Evolutionary conservation across 129 eudicot species (phyloP).

Genomic region (Helianthus tuberosus): DNA sequence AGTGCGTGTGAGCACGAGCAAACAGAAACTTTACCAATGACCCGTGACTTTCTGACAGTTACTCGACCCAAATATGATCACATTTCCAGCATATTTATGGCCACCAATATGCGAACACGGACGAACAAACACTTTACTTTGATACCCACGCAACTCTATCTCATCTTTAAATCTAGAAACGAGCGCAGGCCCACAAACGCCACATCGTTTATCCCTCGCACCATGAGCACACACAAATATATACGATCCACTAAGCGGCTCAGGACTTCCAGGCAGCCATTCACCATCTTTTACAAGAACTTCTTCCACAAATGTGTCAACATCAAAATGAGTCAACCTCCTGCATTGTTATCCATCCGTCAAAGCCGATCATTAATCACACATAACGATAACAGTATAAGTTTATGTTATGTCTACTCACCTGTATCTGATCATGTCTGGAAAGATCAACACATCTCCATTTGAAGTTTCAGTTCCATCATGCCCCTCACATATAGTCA

Average conservation of each 20-base stretch:
- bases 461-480: conserved; percentile 99
- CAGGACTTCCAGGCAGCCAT: conserved; percentile 97
- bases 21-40: conserved; percentile 61
- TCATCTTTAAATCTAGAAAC: conserved; percentile 77
- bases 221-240: conserved; percentile 97
- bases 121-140: conserved; percentile 79
- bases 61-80: conserved; percentile 73
- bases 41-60: conserved; percentile 67
- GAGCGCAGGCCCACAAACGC: conserved; percentile 85
- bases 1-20: too few species aligned
- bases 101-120: conserved; percentile 99
- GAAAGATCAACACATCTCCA: conserved; percentile 96
- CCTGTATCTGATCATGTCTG: conserved; percentile 99
- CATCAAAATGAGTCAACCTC: conserved; percentile 97
- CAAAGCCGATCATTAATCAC: conserved; percentile 10
- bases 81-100: conserved; percentile 93
- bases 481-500: conserved; percentile 97
- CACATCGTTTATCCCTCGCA: conserved; percentile 83
- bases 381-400: too few species aligned
- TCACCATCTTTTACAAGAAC: conserved; percentile 94
- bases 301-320: conserved; percentile 96
- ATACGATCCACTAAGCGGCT: conserved; percentile 73
- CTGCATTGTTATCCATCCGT: conserved; percentile 36
- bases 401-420: too few species aligned
- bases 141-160: conserved; percentile 72